Evolutionary conservation across 805 yeast species (phyloP).

Genomic region (Saccharomyces kudriavzevii): DNA sequence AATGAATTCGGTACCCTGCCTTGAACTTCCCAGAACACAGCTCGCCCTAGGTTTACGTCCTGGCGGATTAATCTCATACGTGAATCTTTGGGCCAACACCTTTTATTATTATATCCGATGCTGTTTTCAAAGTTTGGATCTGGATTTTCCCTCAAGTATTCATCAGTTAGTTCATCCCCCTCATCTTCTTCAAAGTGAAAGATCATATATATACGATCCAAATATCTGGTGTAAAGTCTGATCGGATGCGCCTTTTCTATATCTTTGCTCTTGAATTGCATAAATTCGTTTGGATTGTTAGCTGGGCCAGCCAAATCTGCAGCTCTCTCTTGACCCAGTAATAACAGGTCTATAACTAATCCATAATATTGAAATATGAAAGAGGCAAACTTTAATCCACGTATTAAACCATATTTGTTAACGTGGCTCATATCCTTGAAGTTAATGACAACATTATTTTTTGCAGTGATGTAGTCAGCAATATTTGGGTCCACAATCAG

Average conservation of each 20-base stretch:
- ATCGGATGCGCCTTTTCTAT: conserved; percentile 69
- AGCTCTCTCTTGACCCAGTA: conserved; percentile 84
- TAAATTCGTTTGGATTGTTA: conserved; percentile 62
- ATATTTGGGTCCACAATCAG: conserved; percentile 80
- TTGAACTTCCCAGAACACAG: conserved; percentile 83
- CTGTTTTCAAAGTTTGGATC: conserved; percentile 87
- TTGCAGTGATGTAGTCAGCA: conserved; percentile 91
- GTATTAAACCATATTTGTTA: conserved; percentile 76
- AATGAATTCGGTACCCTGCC: conserved; percentile 72
- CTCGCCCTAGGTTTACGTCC: conserved; percentile 88
- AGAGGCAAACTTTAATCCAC: conserved; percentile 86
- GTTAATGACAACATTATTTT: conserved; percentile 71
- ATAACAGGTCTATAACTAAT: conserved; percentile 66
- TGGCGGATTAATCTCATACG: conserved; percentile 85
- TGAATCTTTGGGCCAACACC: conserved; percentile 91
- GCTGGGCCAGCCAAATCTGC: conserved; percentile 77
- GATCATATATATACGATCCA: conserved; percentile 73
- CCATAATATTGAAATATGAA: conserved; percentile 90
- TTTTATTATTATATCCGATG: conserved; percentile 77
- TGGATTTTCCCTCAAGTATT: conserved; percentile 74
- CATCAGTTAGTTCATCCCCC: conserved; percentile 65
- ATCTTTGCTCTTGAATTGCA: conserved; percentile 54
- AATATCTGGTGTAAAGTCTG: conserved; percentile 69
- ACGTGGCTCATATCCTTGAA: conserved; percentile 94
- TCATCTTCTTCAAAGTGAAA: conserved; percentile 71